Base-by-base conservation (phyloP, 768 basidiomycete genomes). In the Trametes gibbosa region DNA sequence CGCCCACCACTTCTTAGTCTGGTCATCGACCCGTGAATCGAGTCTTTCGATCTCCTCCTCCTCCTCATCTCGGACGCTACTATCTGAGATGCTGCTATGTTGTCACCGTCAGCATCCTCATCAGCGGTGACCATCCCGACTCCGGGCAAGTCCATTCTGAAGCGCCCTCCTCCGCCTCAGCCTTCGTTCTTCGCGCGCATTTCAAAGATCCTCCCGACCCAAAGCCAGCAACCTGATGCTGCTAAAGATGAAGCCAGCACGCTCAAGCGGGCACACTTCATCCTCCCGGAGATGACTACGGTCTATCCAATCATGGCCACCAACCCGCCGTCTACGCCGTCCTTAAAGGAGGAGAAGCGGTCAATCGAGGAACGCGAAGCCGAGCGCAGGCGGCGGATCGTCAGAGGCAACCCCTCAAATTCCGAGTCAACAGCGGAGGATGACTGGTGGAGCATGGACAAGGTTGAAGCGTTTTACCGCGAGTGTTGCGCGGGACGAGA, bases 221-320 rank as follows among this genome's bases (percentile, higher is more conserved):
- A 82, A 45, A 67, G 50, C 50, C 62, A 65, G 41, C 52, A 65
- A 21, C 48, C 65, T 62, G 55, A 64, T n/a, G 57, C 63, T 24
- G 66, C 56, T 34, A 73, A 72, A 50, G 83, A 83, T 67, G 77
- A 83, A 46, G 71, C 74, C 35, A 83, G 80, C 66, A 84, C 90
- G 12, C 79, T 96, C 62, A 93, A 91, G 68, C 76, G 91, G 50
- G 97, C 95, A 0, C 91, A 96, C 66, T 98, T 98, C 70, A 90
- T 96, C 63, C 77, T 97, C 13, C 92, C 92, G 0, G 82, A 90
- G 65, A 82, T 97, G 65, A 86, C 84, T 32, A 90, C 90, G 23
- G 85, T 95, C 32, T 98, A 98, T 71, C 94, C 95, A 0, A 95
- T 98, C 70, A 90, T 89, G 25, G 84, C 87, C 1, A 66, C 86